These are phyloP conservation scores for Lepidium aucheri DNA, from an alignment of 345 rosid species.

Conservation along the genomic window DNA sequence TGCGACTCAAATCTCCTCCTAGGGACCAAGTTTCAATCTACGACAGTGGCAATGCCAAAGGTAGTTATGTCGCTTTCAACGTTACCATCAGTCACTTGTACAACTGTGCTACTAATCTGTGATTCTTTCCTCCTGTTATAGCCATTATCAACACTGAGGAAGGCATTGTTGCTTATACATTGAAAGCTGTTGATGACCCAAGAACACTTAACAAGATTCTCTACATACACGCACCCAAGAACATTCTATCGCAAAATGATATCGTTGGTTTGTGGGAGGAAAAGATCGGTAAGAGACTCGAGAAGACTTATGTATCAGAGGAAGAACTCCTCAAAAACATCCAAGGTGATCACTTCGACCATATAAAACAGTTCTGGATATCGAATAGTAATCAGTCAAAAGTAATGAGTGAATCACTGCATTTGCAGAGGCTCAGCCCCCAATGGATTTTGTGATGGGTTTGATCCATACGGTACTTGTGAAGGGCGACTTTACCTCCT, in stretches of 20 bases:
- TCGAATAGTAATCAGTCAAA: not conserved
- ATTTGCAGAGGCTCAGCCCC: constrained; percentile 53
- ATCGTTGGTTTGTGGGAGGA: constrained; percentile 61
- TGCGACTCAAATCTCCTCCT: constrained; percentile 42
- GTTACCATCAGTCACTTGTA: not conserved
- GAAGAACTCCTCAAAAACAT: constrained; percentile 54
- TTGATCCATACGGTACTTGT: constrained; percentile 30
- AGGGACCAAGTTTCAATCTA: constrained; percentile 43
- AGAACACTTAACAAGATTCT: constrained; percentile 50
- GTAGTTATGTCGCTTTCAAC: constrained; percentile 6
- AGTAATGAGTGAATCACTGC: not conserved
- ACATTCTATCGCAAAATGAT: constrained; percentile 61
- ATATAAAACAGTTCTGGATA: not conserved
- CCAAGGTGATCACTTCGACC: constrained; percentile 36
- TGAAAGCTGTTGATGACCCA: constrained; percentile 60
- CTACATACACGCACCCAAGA: constrained; percentile 61
- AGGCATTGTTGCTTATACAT: constrained; percentile 62
- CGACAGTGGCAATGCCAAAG: constrained; percentile 49
- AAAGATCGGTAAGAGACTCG: constrained; percentile 54
- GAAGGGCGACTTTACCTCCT: constrained; percentile 36
- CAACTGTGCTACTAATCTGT: not conserved
- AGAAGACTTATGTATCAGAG: constrained; percentile 45
- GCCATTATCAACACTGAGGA: constrained; percentile 54
- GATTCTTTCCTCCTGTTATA: constrained; percentile 14
- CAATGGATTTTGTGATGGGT: constrained; percentile 25